Evolutionary conservation across 2,329 filamentous ascomycete species (phyloP), one percentile per base, ranked within the genome.

Genomic region (Fusarium staphyleae): DNA sequence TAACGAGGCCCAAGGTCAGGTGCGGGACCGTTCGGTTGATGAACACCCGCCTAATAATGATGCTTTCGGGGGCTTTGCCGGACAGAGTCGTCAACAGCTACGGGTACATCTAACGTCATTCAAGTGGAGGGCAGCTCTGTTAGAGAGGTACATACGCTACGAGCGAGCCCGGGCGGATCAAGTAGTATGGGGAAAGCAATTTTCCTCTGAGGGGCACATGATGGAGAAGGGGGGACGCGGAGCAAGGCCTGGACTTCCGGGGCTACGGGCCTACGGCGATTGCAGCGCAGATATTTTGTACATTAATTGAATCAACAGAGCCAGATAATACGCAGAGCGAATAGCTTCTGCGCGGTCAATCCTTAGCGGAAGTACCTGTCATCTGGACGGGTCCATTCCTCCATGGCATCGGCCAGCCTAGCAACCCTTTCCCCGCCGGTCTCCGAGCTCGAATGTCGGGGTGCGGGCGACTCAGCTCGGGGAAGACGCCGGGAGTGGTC

Each of bases 11-110:
- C n/a, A 45, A 36, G 37, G 47, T 59, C 48, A 58, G 56, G 52
- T 49, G 50, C 64, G 64, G 64, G 57, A 63, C 54, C 53, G 64
- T 59, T 62, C 50, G 49, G 62, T 60, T 56, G 48, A 57, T 41
- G 53, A 57, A 29, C 42, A 60, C 33, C 48, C n/a, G n/a, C n/a
- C n/a, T 54, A 53, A 54, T 51, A 54, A 55, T 54, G 57, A 59
- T 52, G 60, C 41, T 59, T 58, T 48, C 36, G 44, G 52, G 55
- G 33, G 26, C 39, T 47, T 39, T 47, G 48, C 48, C 48, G 48
- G 42, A 33, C 11, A 29, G 14, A 24, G 34, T 30, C 14, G 22
- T 18, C 12, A 39, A 26, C 12, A 24, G 40, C 29, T 43, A 48
- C 12, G 45, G 40, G 45, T 39, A 43, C 24, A 26, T 29, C 15